Percentiles rank a stretch among this genome's conserved stretches.
phyloP scores from a whole-genome alignment of 305 asterid genomes.

The Fraxinus albicans region DNA sequence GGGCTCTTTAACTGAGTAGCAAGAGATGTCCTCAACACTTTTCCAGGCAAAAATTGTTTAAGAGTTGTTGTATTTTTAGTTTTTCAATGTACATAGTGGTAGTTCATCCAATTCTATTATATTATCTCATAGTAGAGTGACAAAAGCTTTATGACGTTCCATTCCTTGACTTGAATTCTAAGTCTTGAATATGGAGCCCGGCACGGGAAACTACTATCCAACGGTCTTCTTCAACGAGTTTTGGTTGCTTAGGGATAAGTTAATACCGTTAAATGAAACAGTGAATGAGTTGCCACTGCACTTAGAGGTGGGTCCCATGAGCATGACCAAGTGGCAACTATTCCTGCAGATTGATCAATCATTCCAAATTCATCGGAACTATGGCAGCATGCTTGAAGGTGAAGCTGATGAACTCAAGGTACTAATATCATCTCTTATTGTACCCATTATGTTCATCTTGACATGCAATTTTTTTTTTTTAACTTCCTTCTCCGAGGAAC shows the following conservation, averaged over 20 bases:
- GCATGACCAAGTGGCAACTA: slow-evolving; percentile 98
- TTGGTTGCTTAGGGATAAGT: slow-evolving; percentile 91
- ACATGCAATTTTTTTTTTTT: slow-evolving; percentile 5
- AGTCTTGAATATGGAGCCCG: slow-evolving; percentile 73
- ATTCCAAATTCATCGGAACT: slow-evolving; percentile 88
- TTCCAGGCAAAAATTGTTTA: not conserved
- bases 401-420: slow-evolving; percentile 99
- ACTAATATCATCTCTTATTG: slow-evolving; percentile 18
- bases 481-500: not conserved
- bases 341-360: slow-evolving; percentile 97
- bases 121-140: slow-evolving; percentile 15
- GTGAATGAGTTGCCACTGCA: slow-evolving; percentile 76
- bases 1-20: not conserved
- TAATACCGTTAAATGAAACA: slow-evolving; percentile 71
- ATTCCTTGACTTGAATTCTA: slow-evolving; percentile 52
- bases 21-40: not conserved
- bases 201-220: slow-evolving; percentile 84
- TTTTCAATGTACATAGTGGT: not conserved
- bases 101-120: not conserved
- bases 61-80: not conserved
- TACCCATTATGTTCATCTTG: slow-evolving; percentile 19
- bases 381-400: slow-evolving; percentile 98
- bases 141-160: not conserved
- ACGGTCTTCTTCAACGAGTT: slow-evolving; percentile 85
- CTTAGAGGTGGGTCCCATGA: slow-evolving; percentile 88